Percentiles rank a stretch among this genome's conserved stretches.
Evolutionary conservation across 305 asterid genomes (phyloP).

Genomic region (Ajuga reptans): DNA sequence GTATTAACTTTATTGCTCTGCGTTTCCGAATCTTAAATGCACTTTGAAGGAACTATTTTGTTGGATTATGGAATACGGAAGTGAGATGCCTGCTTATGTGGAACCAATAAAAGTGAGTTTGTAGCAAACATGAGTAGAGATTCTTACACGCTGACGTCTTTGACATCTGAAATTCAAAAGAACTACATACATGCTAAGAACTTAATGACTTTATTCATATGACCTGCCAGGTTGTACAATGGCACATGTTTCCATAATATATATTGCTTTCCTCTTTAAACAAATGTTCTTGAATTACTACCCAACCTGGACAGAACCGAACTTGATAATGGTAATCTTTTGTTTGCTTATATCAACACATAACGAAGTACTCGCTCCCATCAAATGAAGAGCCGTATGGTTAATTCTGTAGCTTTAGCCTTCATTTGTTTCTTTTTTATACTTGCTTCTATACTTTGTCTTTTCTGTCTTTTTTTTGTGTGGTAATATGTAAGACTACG

Average conservation of each 20-base stretch:
- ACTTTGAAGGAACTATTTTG: neutral
- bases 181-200: neutral
- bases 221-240: neutral
- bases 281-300: neutral
- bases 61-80: neutral
- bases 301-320: neutral
- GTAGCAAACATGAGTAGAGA: neutral
- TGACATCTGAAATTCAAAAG: neutral
- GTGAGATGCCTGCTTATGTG: neutral
- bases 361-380: neutral
- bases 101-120: constrained; percentile 1
- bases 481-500: neutral
- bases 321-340: neutral
- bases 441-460: neutral
- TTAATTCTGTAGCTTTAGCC: neutral
- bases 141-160: neutral
- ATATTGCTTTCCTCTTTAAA: neutral
- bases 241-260: neutral
- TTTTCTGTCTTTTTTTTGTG: neutral
- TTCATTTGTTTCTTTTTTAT: neutral
- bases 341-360: neutral
- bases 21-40: constrained; percentile 1
- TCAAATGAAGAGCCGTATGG: neutral
- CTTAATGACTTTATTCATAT: neutral
- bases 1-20: neutral